These are phyloP conservation scores for Xylariaceae sp. DNA, from an alignment of 2,329 filamentous ascomycete genomes.

Conservation along the genomic window DNA sequence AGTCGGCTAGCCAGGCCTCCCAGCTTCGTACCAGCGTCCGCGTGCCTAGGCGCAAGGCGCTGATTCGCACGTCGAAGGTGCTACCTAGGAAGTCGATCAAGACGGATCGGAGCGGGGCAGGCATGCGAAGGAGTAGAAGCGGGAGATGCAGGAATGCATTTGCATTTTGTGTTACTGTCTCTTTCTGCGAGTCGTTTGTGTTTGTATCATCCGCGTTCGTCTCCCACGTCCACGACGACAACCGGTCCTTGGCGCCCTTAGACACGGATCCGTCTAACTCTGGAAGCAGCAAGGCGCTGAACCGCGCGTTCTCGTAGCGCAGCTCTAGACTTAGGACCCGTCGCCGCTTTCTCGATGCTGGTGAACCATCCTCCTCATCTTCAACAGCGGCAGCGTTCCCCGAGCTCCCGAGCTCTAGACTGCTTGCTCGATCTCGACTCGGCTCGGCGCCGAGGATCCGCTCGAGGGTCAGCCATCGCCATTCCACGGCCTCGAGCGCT, in stretches of 20 bases:
- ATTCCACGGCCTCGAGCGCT: constrained; percentile 49
- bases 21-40: constrained; percentile 51
- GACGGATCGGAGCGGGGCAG: constrained; percentile 51
- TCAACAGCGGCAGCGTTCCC: constrained; percentile 12
- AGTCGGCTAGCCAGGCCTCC: constrained; percentile 54
- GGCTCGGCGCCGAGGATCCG: constrained; percentile 28
- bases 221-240: constrained; percentile 31
- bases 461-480: constrained; percentile 48
- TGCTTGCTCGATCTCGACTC: constrained; percentile 13
- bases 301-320: constrained; percentile 55
- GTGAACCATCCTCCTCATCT: not conserved
- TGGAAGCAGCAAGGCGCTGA: constrained; percentile 55
- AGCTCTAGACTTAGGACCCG: constrained; percentile 49
- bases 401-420: constrained; percentile 13
- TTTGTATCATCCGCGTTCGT: not conserved
- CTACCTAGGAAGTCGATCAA: constrained; percentile 55
- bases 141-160: constrained; percentile 50
- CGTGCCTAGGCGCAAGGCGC: constrained; percentile 52
- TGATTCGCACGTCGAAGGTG: constrained; percentile 60
- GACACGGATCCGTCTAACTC: constrained; percentile 14
- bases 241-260: no score
- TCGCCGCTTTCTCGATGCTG: not conserved
- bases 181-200: not conserved
- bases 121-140: constrained; percentile 59
- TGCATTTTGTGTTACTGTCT: not conserved